A percentile compares a stretch with the other conserved stretches of the same genome.
These are phyloP conservation scores for Selaginella moellendorffii DNA, from an alignment of 75 land plant species.

Conservation along the genomic window DNA sequence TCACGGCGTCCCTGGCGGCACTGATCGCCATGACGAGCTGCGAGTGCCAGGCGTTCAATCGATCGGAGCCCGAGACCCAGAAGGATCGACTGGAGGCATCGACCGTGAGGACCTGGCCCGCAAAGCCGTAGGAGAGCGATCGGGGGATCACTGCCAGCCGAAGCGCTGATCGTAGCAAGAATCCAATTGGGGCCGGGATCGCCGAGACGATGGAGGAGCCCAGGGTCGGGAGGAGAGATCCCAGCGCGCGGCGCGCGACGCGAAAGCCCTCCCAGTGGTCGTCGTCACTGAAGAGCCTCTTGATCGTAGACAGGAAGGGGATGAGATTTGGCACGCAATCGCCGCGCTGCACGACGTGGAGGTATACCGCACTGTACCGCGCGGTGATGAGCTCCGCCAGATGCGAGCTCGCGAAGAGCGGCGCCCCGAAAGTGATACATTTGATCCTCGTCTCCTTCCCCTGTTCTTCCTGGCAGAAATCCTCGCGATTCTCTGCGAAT, in stretches of 20 bases:
- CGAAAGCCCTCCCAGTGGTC: neutral
- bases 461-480: neutral
- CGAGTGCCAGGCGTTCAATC: too few species aligned
- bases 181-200: neutral
- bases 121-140: constrained; percentile 11
- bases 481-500: neutral
- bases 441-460: neutral
- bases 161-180: neutral
- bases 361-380: neutral
- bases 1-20: too few species aligned
- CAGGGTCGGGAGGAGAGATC: neutral
- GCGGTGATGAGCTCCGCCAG: neutral
- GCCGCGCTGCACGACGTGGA: neutral
- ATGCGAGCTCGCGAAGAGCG: constrained; percentile 1
- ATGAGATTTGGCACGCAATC: constrained; percentile 7
- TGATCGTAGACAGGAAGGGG: neutral
- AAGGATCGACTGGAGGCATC: too few species aligned
- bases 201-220: neutral
- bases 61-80: too few species aligned
- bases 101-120: constrained; percentile 7
- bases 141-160: neutral
- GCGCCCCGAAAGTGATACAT: constrained; percentile 9
- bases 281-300: neutral
- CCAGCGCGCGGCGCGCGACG: neutral
- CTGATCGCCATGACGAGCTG: too few species aligned